Base-by-base conservation (phyloP, 2,329 filamentous ascomycete genomes). In the Aureobasidium sp. region DNA sequence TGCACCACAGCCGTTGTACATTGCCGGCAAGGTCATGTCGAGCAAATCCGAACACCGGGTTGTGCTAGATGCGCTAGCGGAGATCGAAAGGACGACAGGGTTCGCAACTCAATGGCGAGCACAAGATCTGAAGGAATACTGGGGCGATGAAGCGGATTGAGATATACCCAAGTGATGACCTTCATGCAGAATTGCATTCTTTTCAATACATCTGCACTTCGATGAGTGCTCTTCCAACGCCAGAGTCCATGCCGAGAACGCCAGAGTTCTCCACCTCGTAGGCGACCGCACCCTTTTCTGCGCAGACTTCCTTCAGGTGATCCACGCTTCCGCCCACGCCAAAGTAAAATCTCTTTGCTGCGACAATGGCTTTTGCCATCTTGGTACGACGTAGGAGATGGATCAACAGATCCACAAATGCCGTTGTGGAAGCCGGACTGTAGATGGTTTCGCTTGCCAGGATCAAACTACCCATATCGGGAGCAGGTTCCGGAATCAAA, bases 361-460 rank as follows among this genome's bases (percentile, higher is more conserved):
- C 89, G 5, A 93, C 81, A 21, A 91, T 76, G 1, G 87, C 85
- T 53, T 81, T 82, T 0, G 85, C 83, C 57, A 77, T 75, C 55
- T 79, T 77, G 54, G 85, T 77, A 13, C 76, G 67, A 48, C 69
- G 69, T 47, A 91, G 75, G 16, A 90, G 75, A 4, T 75, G 75
- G 44, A 87, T 79, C 13, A 91, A 76, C 5, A 86, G 85, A 42
- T 87, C 83, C 0, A 86, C 83, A 69, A 93, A 94, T 0, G 84
- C 81, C 39, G 78, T 76, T 27, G 91, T 80, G 0, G 88, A 86
- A 62, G 86, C 85, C 0, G 88, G 89, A 2, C 86, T 90, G 74
- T 94, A 94, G 48, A 94, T 93, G 0, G 90, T 94, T 74, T 94
- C 90, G 0, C 89, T 88, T 0, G 86, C 90, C 1, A 94, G 75